A percentile compares a stretch with the other conserved stretches of the same genome.
Evolutionary conservation across 495 filamentous ascomycete genomes (phyloP).

Genomic region (Letharia lupina): DNA sequence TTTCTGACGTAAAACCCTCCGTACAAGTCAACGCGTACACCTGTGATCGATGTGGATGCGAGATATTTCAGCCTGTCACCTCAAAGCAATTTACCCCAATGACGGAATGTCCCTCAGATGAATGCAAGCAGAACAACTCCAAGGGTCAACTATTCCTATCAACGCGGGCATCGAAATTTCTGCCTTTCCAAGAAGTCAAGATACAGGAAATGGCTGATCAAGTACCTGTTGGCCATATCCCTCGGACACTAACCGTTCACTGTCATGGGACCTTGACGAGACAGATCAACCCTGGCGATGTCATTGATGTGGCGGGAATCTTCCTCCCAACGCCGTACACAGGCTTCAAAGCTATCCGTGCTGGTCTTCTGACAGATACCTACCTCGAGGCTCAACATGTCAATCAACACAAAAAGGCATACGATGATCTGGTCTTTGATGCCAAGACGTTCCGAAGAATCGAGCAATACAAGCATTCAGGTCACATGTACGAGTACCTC

Average conservation of each 20-base stretch:
- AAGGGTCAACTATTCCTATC: slow-evolving; percentile 91
- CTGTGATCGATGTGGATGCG: slow-evolving; percentile 90
- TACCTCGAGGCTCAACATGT: slow-evolving; percentile 93
- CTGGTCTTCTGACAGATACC: slow-evolving; percentile 89
- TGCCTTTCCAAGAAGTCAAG: slow-evolving; percentile 97
- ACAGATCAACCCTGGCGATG: slow-evolving; percentile 84
- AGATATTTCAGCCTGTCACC: slow-evolving; percentile 94
- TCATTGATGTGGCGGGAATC: slow-evolving; percentile 87
- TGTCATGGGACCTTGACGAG: slow-evolving; percentile 81
- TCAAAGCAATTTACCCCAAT: slow-evolving; percentile 85
- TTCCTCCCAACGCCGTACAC: slow-evolving; percentile 97
- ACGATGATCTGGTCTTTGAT: slow-evolving; percentile 77
- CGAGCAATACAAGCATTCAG: slow-evolving; percentile 66
- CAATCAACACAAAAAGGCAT: slow-evolving; percentile 93
- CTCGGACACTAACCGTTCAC: slow-evolving; percentile 77
- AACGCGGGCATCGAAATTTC: slow-evolving; percentile 89
- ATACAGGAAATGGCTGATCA: slow-evolving; percentile 98
- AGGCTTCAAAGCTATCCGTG: slow-evolving; percentile 92
- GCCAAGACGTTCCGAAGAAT: slow-evolving; percentile 69
- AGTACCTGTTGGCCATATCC: slow-evolving; percentile 95
- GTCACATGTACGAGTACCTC: slow-evolving; percentile 89
- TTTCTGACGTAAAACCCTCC: slow-evolving; percentile 96
- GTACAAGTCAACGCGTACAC: slow-evolving; percentile 95
- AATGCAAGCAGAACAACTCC: slow-evolving; percentile 82
- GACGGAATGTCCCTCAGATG: slow-evolving; percentile 72